Evolutionary conservation across 2,329 filamentous ascomycete species (phyloP).

Genomic region (Cordyceps fumosorosea): DNA sequence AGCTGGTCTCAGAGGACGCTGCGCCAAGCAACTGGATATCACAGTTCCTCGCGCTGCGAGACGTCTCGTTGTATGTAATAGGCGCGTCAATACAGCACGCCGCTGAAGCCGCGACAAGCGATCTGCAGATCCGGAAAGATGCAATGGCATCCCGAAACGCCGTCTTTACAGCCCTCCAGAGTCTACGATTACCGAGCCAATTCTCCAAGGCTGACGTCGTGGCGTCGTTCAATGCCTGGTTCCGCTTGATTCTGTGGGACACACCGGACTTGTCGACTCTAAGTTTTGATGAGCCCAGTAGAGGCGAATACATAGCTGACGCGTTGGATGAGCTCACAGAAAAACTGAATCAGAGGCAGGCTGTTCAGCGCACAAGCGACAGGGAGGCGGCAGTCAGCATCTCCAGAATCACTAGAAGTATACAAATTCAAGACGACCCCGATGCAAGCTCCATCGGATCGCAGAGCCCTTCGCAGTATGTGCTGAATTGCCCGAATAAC

Average conservation of each 20-base stretch:
- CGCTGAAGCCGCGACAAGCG: constrained; percentile 28
- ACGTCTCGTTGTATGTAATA: constrained; percentile 32
- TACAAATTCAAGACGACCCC: constrained; percentile 30
- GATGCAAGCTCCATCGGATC: constrained; percentile 19
- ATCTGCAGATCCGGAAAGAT: constrained; percentile 26
- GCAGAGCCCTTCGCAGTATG: constrained; percentile 27
- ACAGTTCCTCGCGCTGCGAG: constrained; percentile 32
- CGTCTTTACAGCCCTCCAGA: constrained; percentile 29
- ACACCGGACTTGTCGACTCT: constrained; percentile 25
- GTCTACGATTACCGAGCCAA: constrained; percentile 27
- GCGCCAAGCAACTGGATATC: constrained; percentile 28
- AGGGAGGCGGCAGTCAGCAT: constrained; percentile 29
- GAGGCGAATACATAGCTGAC: constrained; percentile 30
- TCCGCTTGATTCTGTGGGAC: constrained; percentile 32
- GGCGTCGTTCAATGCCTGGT: constrained; percentile 28
- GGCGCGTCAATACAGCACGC: constrained; percentile 32
- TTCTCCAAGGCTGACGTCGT: constrained; percentile 30
- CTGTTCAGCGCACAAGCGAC: constrained; percentile 34
- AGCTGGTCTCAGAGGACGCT: constrained; percentile 25
- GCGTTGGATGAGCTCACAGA: constrained; percentile 29
- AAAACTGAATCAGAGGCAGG: constrained; percentile 27
- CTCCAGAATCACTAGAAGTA: constrained; percentile 28
- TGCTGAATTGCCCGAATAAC: constrained; percentile 29
- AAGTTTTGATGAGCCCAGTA: constrained; percentile 19
- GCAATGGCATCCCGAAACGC: constrained; percentile 31